Conservation (phyloP, 106 monocot species). For the Acanthochlamys bracteata region DNA sequence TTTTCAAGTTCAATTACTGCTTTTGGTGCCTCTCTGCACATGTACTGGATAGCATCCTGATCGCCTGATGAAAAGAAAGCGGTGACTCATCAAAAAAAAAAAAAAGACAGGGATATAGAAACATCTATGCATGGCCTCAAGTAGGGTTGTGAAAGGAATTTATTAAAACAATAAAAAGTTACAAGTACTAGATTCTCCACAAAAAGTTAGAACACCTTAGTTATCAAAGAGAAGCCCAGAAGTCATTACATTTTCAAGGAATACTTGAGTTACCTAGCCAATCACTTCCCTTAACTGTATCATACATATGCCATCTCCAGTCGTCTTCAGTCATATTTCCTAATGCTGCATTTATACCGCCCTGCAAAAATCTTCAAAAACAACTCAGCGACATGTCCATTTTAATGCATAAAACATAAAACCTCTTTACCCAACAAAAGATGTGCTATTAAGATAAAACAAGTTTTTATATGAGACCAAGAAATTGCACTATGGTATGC, state of each 20-base stretch:
- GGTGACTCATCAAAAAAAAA: not conserved
- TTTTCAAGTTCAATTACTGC: conserved; percentile 98
- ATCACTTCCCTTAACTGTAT: conserved; percentile 98
- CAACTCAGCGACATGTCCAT: conserved; percentile 8
- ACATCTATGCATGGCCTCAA: no score
- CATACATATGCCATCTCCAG: conserved; percentile 99
- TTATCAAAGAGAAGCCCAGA: not conserved
- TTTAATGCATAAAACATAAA: not conserved
- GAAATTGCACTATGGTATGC: no score
- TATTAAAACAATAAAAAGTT: no score
- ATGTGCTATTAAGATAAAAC: no score
- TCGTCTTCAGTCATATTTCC: conserved; percentile 99
- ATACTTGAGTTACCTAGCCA: conserved; percentile 61
- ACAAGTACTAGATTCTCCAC: not conserved
- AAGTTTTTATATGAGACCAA: no score
- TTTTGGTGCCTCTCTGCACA: conserved; percentile 90
- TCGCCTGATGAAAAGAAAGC: conserved; percentile 42
- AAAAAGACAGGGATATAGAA: not conserved
- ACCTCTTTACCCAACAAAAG: not conserved
- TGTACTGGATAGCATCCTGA: conserved; percentile 90
- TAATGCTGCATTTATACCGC: conserved; percentile 97
- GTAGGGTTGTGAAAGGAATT: no score
- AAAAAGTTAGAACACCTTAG: not conserved
- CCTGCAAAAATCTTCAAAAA: conserved; percentile 35
- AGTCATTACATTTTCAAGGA: not conserved